Base-by-base conservation (phyloP, 2,329 filamentous ascomycete genomes). In the Fusarium transvaalense region DNA sequence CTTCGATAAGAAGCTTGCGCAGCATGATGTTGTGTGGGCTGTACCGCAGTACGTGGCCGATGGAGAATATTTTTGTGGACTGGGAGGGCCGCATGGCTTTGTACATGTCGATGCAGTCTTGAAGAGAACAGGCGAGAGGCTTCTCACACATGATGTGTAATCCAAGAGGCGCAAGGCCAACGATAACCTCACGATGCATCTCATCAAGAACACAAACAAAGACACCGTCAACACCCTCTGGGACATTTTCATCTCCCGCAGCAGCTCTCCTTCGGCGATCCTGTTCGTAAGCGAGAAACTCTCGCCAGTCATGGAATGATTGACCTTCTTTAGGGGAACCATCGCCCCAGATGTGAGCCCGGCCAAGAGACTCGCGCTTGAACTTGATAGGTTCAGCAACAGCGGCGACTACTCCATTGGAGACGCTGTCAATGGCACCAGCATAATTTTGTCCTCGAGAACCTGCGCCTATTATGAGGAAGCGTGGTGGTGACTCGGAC, bases 71-170 rank as follows among this genome's bases (percentile, higher is more conserved):
- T 45, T 76, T 80, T 31, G 74, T 69, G 5, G 57, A 45, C 21
- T 71, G 62, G 2, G 66, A 71, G 9, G 78, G 77, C 15, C 79
- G 76, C 66, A 92, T 76, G 2, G 89, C 85, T 48, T 81, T 80
- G 77, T 89, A 93, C 74, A 97, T 95, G 42, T 83, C 84, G 35
- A 97, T 82, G 76, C 94, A 97, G 73, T 96, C 93, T 19, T 85
- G 78, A 29, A 98, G 82, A 0, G 88, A 91, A 23, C 93, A 93
- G 0, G 94, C 93, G 55, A 99, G 82, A 4, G 96, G 96, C 81
- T 99, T 99, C 83, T 99, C 96, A 77, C 94, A 97, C 84, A 97
- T 92, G 68, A 98, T 89, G 78, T 97, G 94, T 47, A 97, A 81
- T 4, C 86, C 76, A 82, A 90, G 80, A 14, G 87, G 87, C 2